Percentiles rank a stretch among this genome's conserved stretches.
phyloP scores from a whole-genome alignment of 345 rosid species.

The Draba incana region DNA sequence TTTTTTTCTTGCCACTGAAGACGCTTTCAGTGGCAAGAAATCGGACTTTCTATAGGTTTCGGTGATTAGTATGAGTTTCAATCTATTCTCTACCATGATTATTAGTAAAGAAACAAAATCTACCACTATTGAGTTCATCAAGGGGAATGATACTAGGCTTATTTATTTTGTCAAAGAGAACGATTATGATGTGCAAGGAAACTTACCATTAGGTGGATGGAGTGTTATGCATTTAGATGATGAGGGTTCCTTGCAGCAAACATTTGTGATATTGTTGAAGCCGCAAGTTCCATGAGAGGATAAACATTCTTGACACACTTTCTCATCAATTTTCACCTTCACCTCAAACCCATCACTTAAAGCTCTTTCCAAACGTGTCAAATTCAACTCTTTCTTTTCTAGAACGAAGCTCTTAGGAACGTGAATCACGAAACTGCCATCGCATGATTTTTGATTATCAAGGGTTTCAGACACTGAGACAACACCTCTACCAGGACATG shows the following conservation, averaged over 20 bases:
- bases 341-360: conserved; percentile 43
- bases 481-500: conserved; percentile 12
- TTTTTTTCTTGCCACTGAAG: too few species aligned
- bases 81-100: too few species aligned
- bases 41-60: too few species aligned
- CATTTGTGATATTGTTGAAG: neutral
- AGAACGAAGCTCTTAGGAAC: conserved; percentile 5
- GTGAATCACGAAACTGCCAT: neutral
- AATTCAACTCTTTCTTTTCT: neutral
- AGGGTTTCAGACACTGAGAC: neutral
- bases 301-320: conserved; percentile 24
- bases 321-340: conserved; percentile 24
- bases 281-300: conserved; percentile 34
- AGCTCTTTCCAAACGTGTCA: neutral
- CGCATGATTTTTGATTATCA: neutral
- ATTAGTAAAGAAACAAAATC: too few species aligned
- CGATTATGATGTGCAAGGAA: conserved; percentile 11
- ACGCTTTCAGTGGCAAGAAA: too few species aligned
- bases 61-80: too few species aligned
- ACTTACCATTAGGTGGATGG: conserved; percentile 22
- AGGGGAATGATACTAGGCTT: neutral
- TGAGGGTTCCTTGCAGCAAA: conserved; percentile 26
- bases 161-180: neutral
- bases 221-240: neutral
- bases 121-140: neutral